These are phyloP conservation scores for Neohortaea acidophila DNA, from an alignment of 495 filamentous ascomycete genomes.

Conservation along the genomic window DNA sequence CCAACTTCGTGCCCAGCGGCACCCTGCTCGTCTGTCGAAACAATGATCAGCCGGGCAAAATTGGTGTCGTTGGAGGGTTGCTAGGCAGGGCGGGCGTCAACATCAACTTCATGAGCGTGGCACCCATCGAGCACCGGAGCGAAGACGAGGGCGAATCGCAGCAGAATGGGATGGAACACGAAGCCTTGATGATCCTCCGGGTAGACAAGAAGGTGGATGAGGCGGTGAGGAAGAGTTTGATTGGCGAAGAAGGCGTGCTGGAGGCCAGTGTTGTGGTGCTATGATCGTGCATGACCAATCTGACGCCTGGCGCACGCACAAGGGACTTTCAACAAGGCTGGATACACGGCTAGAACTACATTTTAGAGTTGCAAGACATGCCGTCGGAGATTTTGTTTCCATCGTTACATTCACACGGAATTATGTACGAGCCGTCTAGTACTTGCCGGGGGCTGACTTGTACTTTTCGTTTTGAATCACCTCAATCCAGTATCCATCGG, in stretches of 20 bases:
- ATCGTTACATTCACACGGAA: no score
- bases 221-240: conserved; percentile 39
- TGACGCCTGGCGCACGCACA: no score
- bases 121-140: conserved; percentile 27
- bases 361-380: no score
- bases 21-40: conserved; percentile 52
- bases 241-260: conserved; percentile 42
- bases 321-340: no score
- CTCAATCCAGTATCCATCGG: conserved; percentile 88
- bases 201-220: conserved; percentile 42
- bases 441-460: conserved; percentile 19
- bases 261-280: conserved; percentile 41
- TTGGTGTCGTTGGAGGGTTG: conserved; percentile 50
- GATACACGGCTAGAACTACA: no score
- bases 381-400: no score
- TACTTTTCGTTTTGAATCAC: conserved; percentile 60
- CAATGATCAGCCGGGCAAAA: conserved; percentile 58
- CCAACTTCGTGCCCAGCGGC: conserved; percentile 48
- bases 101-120: conserved; percentile 58
- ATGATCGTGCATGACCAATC: conserved; percentile 9
- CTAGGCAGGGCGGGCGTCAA: conserved; percentile 51
- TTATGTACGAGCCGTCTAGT: conserved; percentile 7
- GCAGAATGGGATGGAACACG: conserved; percentile 26
- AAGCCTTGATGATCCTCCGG: conserved; percentile 61
- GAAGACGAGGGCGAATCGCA: conserved; percentile 8